phyloP scores from a whole-genome alignment of 768 basidiomycete species.

The Tulasnella sp. region DNA sequence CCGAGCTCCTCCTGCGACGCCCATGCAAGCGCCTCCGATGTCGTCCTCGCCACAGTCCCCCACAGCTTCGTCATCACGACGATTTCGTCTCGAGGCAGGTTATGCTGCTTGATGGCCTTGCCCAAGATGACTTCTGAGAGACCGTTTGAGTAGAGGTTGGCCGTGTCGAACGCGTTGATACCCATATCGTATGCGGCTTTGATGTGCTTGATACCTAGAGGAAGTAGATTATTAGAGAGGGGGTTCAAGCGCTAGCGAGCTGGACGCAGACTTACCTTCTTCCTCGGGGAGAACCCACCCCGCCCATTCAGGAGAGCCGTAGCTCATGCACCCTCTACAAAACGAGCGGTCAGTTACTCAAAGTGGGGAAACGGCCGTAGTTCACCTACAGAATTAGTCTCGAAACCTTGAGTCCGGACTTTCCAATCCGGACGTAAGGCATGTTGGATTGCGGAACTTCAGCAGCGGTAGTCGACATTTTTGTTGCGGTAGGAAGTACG shows the following conservation, averaged over 20 bases:
- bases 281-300: conserved; percentile 41
- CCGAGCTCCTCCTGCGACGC: not conserved
- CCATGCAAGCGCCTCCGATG: not conserved
- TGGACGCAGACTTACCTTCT: conserved; percentile 28
- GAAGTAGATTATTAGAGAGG: not conserved
- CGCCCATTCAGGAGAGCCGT: conserved; percentile 43
- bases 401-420: not conserved
- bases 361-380: not conserved
- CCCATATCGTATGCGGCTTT: conserved; percentile 8
- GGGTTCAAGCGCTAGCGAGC: too few relatives aligned
- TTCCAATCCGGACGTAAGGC: not conserved
- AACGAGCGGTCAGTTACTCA: too few relatives aligned
- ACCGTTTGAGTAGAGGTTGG: conserved; percentile 48
- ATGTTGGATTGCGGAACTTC: not conserved
- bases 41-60: not conserved
- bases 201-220: conserved; percentile 11
- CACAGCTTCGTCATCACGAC: conserved; percentile 65
- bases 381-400: not conserved
- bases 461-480: not conserved
- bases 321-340: conserved; percentile 51
- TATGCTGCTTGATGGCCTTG: conserved; percentile 49
- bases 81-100: conserved; percentile 40
- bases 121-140: conserved; percentile 55
- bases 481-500: not conserved
- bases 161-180: conserved; percentile 23